phyloP scores from a whole-genome alignment of 2,329 filamentous ascomycete genomes.

The Claviceps paspali region DNA sequence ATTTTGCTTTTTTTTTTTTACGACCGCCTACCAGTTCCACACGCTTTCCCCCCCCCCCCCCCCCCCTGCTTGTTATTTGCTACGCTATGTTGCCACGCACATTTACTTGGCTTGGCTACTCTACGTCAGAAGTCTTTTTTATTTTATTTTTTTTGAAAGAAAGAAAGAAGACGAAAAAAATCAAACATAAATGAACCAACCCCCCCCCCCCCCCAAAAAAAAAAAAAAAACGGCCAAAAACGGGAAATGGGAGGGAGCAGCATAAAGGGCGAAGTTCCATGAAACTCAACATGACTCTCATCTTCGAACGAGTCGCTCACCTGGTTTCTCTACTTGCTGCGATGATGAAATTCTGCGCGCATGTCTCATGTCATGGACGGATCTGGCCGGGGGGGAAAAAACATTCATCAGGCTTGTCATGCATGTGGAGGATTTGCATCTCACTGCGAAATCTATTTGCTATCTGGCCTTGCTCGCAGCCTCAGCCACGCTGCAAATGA shows the following conservation, averaged over 20 bases:
- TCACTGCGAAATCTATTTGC: neutral
- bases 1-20: too few relatives aligned
- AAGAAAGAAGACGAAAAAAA: too few relatives aligned
- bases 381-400: too few relatives aligned
- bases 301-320: neutral
- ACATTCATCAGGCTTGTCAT: neutral
- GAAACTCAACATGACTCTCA: neutral
- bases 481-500: too few relatives aligned
- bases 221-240: neutral
- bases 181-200: too few relatives aligned
- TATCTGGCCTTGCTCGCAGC: neutral
- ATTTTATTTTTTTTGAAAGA: too few relatives aligned
- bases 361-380: neutral
- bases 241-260: neutral
- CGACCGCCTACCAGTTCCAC: too few relatives aligned
- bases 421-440: neutral
- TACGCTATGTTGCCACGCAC: neutral
- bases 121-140: too few relatives aligned
- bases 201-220: neutral
- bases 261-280: neutral
- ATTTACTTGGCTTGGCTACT: too few relatives aligned
- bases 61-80: too few relatives aligned
- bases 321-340: neutral
- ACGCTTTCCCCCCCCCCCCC: too few relatives aligned
- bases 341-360: neutral